Evolutionary conservation across 23 red algal genomes (phyloP).

Genomic region (Pyropia haitanensis): DNA sequence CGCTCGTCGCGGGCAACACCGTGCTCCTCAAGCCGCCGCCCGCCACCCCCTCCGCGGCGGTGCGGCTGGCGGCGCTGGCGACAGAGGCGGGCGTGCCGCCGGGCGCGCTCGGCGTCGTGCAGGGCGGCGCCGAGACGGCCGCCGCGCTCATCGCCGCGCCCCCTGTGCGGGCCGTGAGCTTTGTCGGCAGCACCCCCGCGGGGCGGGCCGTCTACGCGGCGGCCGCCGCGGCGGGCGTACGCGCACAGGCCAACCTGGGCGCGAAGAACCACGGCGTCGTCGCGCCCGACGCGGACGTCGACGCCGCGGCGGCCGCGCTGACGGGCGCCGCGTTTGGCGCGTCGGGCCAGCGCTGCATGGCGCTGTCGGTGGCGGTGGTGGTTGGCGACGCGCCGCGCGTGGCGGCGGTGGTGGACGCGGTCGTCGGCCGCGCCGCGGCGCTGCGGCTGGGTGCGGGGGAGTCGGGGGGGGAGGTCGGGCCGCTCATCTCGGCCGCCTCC

Average conservation of each 20-base stretch:
- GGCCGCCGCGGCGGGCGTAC: slow-evolving; percentile 13
- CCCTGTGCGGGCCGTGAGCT: slow-evolving; percentile 5
- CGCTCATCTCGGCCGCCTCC: slow-evolving; percentile 8
- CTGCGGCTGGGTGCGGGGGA: slow-evolving; percentile 8
- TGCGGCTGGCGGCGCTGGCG: slow-evolving; percentile 12
- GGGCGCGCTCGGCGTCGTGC: slow-evolving; percentile 29
- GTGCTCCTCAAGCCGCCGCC: slow-evolving; percentile 19
- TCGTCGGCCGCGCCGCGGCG: background rate
- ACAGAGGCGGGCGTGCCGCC: slow-evolving; percentile 13
- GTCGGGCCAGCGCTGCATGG: slow-evolving; percentile 39
- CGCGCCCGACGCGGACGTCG: slow-evolving; percentile 8
- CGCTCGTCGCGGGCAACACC: slow-evolving; percentile 20
- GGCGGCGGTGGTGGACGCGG: background rate
- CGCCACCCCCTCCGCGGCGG: slow-evolving; percentile 4
- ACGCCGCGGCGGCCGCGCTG: slow-evolving; percentile 8
- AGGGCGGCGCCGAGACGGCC: slow-evolving; percentile 14
- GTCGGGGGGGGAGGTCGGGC: slow-evolving; percentile 8
- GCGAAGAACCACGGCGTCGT: slow-evolving; percentile 39
- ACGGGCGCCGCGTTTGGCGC: slow-evolving; percentile 43
- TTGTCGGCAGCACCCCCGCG: slow-evolving; percentile 27
- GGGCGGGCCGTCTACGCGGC: slow-evolving; percentile 7
- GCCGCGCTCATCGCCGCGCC: slow-evolving; percentile 9
- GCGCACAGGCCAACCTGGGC: slow-evolving; percentile 37
- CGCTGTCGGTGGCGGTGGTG: slow-evolving; percentile 20
- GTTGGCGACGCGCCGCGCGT: slow-evolving; percentile 7